phyloP scores from a whole-genome alignment of 2,329 filamentous ascomycete genomes.

The Aspergillus felis region DNA sequence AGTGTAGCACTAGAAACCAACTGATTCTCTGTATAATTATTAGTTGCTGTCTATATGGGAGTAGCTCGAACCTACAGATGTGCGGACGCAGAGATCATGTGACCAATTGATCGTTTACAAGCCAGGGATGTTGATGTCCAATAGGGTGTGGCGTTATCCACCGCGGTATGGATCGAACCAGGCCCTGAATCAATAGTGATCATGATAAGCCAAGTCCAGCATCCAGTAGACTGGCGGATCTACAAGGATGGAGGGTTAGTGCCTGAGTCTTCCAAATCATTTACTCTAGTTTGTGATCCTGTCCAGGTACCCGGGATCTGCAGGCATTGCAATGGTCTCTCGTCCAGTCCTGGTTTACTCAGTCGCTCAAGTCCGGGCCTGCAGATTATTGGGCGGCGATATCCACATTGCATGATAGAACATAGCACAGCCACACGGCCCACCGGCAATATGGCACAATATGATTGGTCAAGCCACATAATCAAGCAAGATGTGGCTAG shows the following conservation, averaged over 20 bases:
- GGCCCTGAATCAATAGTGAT: neutral
- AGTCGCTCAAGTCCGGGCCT: neutral
- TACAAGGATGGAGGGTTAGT: slow-evolving; percentile 8
- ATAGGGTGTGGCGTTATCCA: no score
- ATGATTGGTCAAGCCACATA: neutral
- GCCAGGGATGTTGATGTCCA: no score
- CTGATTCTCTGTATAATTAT: no score
- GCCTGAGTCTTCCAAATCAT: slow-evolving; percentile 13
- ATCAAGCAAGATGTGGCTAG: slow-evolving; percentile 1
- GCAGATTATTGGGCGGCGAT: no score
- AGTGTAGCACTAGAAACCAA: no score
- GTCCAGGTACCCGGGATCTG: slow-evolving; percentile 11
- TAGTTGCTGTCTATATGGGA: no score
- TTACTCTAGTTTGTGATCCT: slow-evolving; percentile 3
- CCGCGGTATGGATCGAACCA: no score
- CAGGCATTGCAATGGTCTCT: neutral
- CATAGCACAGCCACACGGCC: neutral
- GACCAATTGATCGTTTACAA: no score
- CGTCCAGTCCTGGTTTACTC: no score
- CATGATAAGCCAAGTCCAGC: neutral
- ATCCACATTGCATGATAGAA: neutral
- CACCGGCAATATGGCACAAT: neutral
- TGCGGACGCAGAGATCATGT: no score
- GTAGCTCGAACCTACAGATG: no score
- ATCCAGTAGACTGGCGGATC: neutral